Conservation (phyloP, 139 green algal species). For the Chlorella sorokiniana region DNA sequence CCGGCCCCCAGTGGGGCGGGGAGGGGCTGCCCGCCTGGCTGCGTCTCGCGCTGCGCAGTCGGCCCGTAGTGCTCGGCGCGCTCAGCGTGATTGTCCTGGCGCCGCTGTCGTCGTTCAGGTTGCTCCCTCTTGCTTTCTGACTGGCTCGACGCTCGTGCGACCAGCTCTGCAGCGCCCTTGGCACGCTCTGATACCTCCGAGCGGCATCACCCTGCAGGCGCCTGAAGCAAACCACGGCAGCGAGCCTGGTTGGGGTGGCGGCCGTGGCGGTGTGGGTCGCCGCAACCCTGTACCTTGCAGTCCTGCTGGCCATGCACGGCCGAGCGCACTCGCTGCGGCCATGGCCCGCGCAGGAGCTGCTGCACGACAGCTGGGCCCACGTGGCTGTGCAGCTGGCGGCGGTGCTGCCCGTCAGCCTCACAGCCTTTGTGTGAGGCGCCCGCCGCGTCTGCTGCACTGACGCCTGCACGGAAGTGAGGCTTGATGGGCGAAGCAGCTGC, state of each 20-base stretch:
- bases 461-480: background rate
- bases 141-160: background rate
- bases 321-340: background rate
- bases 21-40: background rate
- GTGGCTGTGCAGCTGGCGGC: too few relatives aligned
- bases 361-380: background rate
- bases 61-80: background rate
- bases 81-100: background rate
- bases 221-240: background rate
- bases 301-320: background rate
- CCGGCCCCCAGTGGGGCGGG: background rate
- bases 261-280: background rate
- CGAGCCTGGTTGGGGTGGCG: background rate
- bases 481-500: background rate
- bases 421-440: conserved; percentile 2
- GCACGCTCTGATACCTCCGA: background rate
- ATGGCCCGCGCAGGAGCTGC: background rate
- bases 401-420: background rate
- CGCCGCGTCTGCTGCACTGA: background rate
- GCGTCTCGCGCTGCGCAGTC: background rate
- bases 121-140: background rate
- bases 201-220: background rate
- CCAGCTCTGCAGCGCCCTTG: background rate
- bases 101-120: background rate
- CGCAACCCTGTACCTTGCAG: background rate